Evolutionary conservation across 2,329 filamentous ascomycete genomes (phyloP).

Genomic region (Xylaria sp.): DNA sequence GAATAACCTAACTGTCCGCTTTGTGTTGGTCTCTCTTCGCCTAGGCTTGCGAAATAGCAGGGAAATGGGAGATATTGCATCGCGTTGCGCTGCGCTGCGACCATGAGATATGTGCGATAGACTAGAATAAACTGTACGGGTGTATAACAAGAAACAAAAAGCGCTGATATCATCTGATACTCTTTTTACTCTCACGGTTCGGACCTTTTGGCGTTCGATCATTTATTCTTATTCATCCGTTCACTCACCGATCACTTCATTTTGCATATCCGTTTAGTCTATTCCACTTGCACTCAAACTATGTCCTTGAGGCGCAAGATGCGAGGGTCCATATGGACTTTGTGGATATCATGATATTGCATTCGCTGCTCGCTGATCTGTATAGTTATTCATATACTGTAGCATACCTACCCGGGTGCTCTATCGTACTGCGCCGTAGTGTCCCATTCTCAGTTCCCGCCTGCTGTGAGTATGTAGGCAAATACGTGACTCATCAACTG

Average conservation of each 20-base stretch:
- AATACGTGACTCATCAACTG: background rate
- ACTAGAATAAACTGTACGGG: conserved; percentile 11
- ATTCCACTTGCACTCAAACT: no score
- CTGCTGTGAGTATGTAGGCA: no score
- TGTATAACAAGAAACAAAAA: conserved; percentile 13
- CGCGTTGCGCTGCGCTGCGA: background rate
- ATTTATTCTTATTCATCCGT: no score
- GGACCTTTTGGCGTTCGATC: no score
- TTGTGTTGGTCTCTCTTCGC: background rate
- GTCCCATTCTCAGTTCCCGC: no score
- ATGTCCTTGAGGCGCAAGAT: background rate
- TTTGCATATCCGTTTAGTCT: no score
- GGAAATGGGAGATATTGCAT: background rate
- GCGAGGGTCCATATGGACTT: no score
- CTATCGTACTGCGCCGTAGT: no score
- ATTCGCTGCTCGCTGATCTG: background rate
- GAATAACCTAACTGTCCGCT: background rate
- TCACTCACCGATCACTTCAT: no score
- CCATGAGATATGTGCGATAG: conserved; percentile 19
- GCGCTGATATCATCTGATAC: background rate
- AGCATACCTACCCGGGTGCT: no score
- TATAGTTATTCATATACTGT: background rate
- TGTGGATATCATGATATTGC: background rate
- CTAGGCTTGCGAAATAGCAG: background rate
- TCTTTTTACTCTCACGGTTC: no score